These are phyloP conservation scores for Kalaharituber pfeilii DNA, from an alignment of 2,329 filamentous ascomycete genomes.

Conservation along the genomic window DNA sequence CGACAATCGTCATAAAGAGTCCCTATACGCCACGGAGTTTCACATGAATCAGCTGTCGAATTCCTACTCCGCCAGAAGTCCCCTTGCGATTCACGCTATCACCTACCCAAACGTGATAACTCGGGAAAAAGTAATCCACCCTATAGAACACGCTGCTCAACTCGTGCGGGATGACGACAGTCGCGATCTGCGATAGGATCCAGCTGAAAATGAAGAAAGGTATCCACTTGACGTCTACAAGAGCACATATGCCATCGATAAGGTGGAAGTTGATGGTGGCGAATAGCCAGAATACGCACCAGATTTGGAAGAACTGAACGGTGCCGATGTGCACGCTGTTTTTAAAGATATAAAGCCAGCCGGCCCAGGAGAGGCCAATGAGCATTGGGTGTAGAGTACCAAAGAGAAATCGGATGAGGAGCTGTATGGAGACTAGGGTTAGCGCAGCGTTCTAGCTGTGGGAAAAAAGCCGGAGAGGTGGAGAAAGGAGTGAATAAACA, in stretches of 20 bases:
- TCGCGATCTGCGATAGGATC: conserved; percentile 30
- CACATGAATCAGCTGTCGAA: neutral
- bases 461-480: neutral
- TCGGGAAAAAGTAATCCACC: conserved; percentile 28
- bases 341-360: conserved; percentile 16
- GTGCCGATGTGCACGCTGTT: conserved; percentile 18
- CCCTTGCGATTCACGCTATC: too few species aligned
- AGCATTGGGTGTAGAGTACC: neutral
- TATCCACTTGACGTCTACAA: conserved; percentile 27
- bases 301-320: conserved; percentile 22
- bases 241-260: conserved; percentile 28
- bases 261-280: conserved; percentile 31
- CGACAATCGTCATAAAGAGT: conserved; percentile 10
- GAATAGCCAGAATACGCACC: conserved; percentile 27
- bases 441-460: too few species aligned
- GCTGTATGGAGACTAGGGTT: neutral
- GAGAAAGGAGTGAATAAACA: too few species aligned
- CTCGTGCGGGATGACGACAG: conserved; percentile 28
- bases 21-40: conserved; percentile 3
- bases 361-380: conserved; percentile 8
- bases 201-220: conserved; percentile 32
- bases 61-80: too few species aligned
- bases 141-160: conserved; percentile 29
- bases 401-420: neutral
- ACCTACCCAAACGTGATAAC: conserved; percentile 23